phyloP scores from a whole-genome alignment of 2,329 filamentous ascomycete species.

The Penicillium corylophilum region DNA sequence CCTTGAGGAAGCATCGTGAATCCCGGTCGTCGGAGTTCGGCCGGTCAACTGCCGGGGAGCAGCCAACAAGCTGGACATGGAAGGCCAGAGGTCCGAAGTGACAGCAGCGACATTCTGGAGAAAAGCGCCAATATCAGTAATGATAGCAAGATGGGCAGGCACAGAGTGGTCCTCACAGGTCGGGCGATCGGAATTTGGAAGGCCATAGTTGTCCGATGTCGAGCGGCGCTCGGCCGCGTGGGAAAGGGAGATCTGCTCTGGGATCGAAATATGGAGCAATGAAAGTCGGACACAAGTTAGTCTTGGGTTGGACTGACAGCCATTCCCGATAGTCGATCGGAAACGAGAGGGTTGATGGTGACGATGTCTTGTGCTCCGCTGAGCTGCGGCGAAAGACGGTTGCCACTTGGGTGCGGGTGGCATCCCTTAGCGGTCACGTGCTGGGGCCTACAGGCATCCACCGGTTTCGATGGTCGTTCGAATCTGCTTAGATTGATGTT shows the following conservation, averaged over 20 bases:
- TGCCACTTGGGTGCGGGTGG: slow-evolving; percentile 25
- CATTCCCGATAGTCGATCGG: slow-evolving; percentile 25
- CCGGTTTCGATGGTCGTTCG: not conserved
- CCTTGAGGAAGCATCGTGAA: slow-evolving; percentile 15
- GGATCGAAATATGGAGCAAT: not conserved
- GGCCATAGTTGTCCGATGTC: slow-evolving; percentile 47
- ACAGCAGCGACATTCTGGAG: slow-evolving; percentile 48
- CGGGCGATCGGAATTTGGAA: slow-evolving; percentile 50
- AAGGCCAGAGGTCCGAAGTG: slow-evolving; percentile 46
- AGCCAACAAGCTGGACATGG: slow-evolving; percentile 40
- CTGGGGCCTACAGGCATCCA: slow-evolving; percentile 5
- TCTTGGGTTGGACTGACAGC: slow-evolving; percentile 17
- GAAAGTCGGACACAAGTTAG: slow-evolving; percentile 3
- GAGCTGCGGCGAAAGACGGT: slow-evolving; percentile 36
- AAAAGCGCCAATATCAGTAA: slow-evolving; percentile 11
- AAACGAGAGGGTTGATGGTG: slow-evolving; percentile 13
- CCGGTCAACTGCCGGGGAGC: slow-evolving; percentile 37
- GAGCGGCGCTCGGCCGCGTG: slow-evolving; percentile 41
- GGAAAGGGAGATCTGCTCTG: slow-evolving; percentile 16
- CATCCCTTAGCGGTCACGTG: slow-evolving; percentile 29
- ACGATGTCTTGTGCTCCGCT: slow-evolving; percentile 23
- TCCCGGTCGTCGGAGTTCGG: slow-evolving; percentile 14
- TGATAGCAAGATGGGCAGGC: not conserved
- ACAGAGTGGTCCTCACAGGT: slow-evolving; percentile 40
- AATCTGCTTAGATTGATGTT: not conserved